Conservation (phyloP, 1,139 yeast genomes). For the Saccharomyces hybrid region DNA sequence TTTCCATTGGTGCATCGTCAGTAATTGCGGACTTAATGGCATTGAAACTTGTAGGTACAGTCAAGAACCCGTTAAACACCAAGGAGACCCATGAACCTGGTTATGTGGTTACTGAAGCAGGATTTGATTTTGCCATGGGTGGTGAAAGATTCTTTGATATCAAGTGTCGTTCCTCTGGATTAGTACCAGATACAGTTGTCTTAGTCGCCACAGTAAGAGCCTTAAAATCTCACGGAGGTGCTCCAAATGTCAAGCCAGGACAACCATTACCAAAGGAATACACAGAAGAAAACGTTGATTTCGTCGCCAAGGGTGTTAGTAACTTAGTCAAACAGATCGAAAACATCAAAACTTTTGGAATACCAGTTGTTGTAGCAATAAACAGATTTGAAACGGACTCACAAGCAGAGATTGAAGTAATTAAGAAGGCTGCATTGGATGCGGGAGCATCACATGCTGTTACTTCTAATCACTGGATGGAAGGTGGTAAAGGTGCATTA, state of each 20-base stretch:
- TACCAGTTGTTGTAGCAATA: conserved; percentile 94
- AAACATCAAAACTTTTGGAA: conserved; percentile 79
- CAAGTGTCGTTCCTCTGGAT: conserved; percentile 89
- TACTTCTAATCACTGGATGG: conserved; percentile 95
- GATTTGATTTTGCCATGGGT: conserved; percentile 98
- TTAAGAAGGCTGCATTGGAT: conserved; percentile 71
- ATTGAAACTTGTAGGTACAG: conserved; percentile 48
- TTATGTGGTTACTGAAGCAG: conserved; percentile 94
- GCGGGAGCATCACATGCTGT: conserved; percentile 97
- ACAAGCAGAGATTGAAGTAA: conserved; percentile 73
- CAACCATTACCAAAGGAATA: conserved; percentile 82
- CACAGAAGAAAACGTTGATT: conserved; percentile 75
- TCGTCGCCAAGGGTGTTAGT: conserved; percentile 76
- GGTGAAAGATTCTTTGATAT: conserved; percentile 96
- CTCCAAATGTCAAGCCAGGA: conserved; percentile 96
- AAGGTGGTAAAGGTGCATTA: conserved; percentile 93
- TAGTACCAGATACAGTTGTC: conserved; percentile 84
- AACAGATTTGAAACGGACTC: conserved; percentile 86
- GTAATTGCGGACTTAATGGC: conserved; percentile 72
- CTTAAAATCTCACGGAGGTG: conserved; percentile 95
- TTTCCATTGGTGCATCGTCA: conserved; percentile 78
- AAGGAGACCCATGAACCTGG: conserved; percentile 58
- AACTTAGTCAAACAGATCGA: conserved; percentile 87
- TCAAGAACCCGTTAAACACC: conserved; percentile 39
- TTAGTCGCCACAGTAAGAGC: conserved; percentile 98